These are phyloP conservation scores for Centaurea solstitialis DNA, from an alignment of 129 eudicot genomes.

Conservation along the genomic window DNA sequence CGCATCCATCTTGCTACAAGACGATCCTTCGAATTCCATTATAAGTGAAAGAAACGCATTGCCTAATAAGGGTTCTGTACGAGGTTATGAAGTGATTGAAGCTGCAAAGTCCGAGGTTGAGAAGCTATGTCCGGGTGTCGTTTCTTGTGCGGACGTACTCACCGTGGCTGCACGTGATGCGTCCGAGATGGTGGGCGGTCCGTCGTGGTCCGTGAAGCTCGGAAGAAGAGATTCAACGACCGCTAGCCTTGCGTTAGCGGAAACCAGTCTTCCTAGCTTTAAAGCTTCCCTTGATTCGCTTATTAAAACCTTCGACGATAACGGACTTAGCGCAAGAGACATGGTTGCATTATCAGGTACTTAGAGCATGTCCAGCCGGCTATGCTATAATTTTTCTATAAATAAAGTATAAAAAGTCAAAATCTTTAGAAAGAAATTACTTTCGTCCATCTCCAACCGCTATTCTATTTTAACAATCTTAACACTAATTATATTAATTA, in stretches of 20 bases:
- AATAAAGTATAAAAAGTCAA: too few species aligned
- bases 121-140: conserved; percentile 53
- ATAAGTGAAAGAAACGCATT: conserved; percentile 11
- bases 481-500: too few species aligned
- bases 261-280: conserved; percentile 50
- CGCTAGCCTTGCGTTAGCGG: conserved; percentile 41
- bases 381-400: too few species aligned
- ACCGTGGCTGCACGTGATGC: conserved; percentile 73
- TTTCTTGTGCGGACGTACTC: conserved; percentile 71
- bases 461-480: too few species aligned
- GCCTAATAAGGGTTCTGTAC: conserved; percentile 44
- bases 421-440: too few species aligned
- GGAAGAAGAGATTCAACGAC: conserved; percentile 62
- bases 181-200: conserved; percentile 60
- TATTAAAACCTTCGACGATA: conserved; percentile 39
- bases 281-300: conserved; percentile 39
- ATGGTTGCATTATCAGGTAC: conserved; percentile 64
- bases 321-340: conserved; percentile 52
- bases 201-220: conserved; percentile 56
- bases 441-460: too few species aligned
- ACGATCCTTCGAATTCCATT: conserved; percentile 3
- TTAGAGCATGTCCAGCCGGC: not conserved
- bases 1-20: conserved; percentile 65
- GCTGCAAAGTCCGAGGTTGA: conserved; percentile 55
- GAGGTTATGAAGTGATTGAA: conserved; percentile 50